Base-by-base conservation (phyloP, 352 stramenopile genomes). In the Phytophthora cryptogea region DNA sequence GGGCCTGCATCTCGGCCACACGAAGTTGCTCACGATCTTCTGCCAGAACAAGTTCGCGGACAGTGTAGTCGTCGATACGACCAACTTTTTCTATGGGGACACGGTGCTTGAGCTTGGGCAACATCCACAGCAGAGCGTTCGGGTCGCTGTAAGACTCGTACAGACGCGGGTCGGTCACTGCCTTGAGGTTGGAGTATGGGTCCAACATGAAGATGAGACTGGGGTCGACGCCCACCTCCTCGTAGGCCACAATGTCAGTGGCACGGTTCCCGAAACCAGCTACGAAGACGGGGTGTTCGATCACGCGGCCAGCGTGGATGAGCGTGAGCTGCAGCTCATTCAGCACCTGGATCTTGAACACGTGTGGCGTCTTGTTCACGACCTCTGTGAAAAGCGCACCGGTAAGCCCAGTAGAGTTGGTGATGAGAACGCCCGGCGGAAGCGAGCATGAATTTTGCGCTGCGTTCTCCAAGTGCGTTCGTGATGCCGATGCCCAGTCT, bases 211-310 rank as follows among this genome's bases (percentile, higher is more conserved):
- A 94, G 48, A 94, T 91, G 28, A 88, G 57, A 17, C 76, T 71
- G 7, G 69, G 69, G 42, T 90, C 79, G 20, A 94, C 81, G 20
- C 85, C 85, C 32, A 92, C 85, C 36, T 89, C 61, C 44, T 89
- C 67, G 54, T 94, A 94, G 9, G 85, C 83, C 20, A 90, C 59
- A n/a, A 89, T 74, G 51, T 94, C 85, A 8, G 85, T 92, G 27
- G 83, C 78, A n/a, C 85, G 83, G 43, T 94, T 94, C 28, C 85
- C 85, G 66, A 94, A 94, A 14, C 85, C 85, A n/a, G 80, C 76
- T n/a, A 94, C 83, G 35, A 91, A 94, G 16, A 94, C 80, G 1
- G 85, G 85, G 36, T 90, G 83, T 55, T 91, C 78, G 5, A 71
- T 76, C 17, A 85, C 52, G 43, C 85, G 83, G 8, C 85, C 85